Conservation (phyloP, 148 eudicot species). For the Rhododendron griersonianum region DNA sequence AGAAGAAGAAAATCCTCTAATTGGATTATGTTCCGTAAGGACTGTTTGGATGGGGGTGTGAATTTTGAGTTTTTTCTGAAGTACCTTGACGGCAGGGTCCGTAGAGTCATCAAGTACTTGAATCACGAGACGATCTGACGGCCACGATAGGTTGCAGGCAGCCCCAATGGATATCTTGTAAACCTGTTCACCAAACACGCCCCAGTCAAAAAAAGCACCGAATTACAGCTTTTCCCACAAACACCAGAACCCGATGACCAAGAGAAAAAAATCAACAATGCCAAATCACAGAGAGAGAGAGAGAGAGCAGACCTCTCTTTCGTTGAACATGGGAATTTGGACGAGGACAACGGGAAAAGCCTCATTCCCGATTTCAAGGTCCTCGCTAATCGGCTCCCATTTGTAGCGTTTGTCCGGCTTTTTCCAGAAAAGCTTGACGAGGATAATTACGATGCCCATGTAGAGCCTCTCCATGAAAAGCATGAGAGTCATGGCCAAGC, state of each 20-base stretch:
- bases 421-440: conserved; percentile 71
- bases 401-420: conserved; percentile 70
- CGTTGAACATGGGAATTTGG: conserved; percentile 74
- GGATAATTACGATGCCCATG: conserved; percentile 72
- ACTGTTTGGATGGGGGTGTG: neutral
- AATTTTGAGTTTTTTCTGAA: neutral
- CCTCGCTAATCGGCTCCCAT: conserved; percentile 54
- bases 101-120: conserved; percentile 38
- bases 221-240: conserved; percentile 2
- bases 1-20: neutral
- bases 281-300: neutral
- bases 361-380: conserved; percentile 47
- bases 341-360: conserved; percentile 57
- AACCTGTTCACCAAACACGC: neutral
- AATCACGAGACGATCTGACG: conserved; percentile 25
- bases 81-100: conserved; percentile 26
- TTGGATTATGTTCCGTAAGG: neutral
- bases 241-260: neutral
- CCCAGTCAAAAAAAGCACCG: neutral
- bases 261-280: neutral
- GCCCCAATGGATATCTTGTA: conserved; percentile 31
- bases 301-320: conserved; percentile 44
- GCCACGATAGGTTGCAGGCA: conserved; percentile 35
- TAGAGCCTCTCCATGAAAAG: conserved; percentile 78
- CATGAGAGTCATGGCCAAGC: conserved; percentile 67